These are phyloP conservation scores for Trichoderma erinaceum DNA, from an alignment of 495 filamentous ascomycete species.

Conservation along the genomic window DNA sequence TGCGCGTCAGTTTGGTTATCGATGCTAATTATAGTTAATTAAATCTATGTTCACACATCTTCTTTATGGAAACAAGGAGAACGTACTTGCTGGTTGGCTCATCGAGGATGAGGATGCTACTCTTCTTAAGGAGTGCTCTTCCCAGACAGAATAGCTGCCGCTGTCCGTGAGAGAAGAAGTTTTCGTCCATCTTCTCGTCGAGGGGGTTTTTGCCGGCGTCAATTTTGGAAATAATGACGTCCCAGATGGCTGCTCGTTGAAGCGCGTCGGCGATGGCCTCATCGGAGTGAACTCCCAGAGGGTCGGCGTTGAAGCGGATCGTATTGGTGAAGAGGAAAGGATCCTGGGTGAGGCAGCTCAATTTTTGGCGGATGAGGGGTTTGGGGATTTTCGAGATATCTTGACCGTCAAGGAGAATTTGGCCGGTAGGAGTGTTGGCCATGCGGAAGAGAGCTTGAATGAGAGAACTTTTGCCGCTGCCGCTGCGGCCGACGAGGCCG, in stretches of 20 bases:
- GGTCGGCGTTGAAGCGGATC: constrained; percentile 38
- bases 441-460: constrained; percentile 33
- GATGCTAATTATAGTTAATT: constrained; percentile 24
- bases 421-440: constrained; percentile 29
- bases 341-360: constrained; percentile 41
- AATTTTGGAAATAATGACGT: constrained; percentile 27
- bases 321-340: constrained; percentile 36
- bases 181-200: constrained; percentile 29
- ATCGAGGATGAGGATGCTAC: constrained; percentile 40
- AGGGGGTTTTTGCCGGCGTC: constrained; percentile 21
- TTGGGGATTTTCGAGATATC: constrained; percentile 31
- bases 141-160: constrained; percentile 45
- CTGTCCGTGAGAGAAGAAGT: constrained; percentile 42
- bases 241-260: constrained; percentile 30
- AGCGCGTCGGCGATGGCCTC: constrained; percentile 30
- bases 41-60: not conserved
- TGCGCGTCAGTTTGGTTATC: constrained; percentile 50
- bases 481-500: constrained; percentile 42
- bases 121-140: constrained; percentile 30
- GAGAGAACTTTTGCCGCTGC: constrained; percentile 39
- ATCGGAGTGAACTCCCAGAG: constrained; percentile 23
- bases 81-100: constrained; percentile 39
- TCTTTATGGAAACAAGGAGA: not conserved
- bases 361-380: constrained; percentile 23
- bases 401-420: constrained; percentile 37